Conservation (phyloP, 106 monocot genomes). For the Platanthera guangdongensis region DNA sequence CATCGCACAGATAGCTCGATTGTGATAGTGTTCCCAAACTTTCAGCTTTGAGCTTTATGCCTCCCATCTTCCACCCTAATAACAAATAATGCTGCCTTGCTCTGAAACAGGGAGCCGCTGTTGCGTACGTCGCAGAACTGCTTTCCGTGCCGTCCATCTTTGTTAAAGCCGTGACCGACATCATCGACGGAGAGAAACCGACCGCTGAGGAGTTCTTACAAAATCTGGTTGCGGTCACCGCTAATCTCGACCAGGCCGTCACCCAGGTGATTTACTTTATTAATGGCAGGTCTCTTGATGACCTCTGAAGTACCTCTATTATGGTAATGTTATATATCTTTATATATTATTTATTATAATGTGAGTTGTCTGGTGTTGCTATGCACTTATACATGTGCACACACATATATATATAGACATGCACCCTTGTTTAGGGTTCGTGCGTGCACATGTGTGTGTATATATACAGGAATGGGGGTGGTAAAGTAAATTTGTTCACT, state of each 20-base stretch:
- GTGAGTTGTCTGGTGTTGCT: too few relatives aligned
- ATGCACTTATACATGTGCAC: too few relatives aligned
- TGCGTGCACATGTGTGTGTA: too few relatives aligned
- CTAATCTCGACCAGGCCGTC: slow-evolving; percentile 56
- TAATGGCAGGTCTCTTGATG: slow-evolving; percentile 34
- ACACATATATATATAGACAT: too few relatives aligned
- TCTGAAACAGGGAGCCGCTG: slow-evolving; percentile 68
- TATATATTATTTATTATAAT: too few relatives aligned
- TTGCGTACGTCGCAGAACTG: slow-evolving; percentile 77
- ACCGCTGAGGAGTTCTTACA: slow-evolving; percentile 84
- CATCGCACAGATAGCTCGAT: too few relatives aligned
- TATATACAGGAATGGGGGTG: too few relatives aligned
- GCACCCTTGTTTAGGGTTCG: too few relatives aligned
- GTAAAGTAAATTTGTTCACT: too few relatives aligned
- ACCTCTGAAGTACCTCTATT: slow-evolving; percentile 24
- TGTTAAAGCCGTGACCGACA: slow-evolving; percentile 90
- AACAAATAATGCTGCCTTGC: background rate
- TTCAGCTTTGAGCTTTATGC: too few relatives aligned
- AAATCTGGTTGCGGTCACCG: slow-evolving; percentile 66
- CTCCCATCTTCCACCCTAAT: background rate
- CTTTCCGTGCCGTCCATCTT: slow-evolving; percentile 71
- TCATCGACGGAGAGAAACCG: slow-evolving; percentile 90
- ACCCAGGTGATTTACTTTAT: slow-evolving; percentile 57
- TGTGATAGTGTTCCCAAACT: too few relatives aligned
- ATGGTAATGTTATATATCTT: too few relatives aligned